Evolutionary conservation across 1,284 basidiomycete species (phyloP), one percentile per base, ranked within the genome.

Genomic region (Ganoderma boninense): DNA sequence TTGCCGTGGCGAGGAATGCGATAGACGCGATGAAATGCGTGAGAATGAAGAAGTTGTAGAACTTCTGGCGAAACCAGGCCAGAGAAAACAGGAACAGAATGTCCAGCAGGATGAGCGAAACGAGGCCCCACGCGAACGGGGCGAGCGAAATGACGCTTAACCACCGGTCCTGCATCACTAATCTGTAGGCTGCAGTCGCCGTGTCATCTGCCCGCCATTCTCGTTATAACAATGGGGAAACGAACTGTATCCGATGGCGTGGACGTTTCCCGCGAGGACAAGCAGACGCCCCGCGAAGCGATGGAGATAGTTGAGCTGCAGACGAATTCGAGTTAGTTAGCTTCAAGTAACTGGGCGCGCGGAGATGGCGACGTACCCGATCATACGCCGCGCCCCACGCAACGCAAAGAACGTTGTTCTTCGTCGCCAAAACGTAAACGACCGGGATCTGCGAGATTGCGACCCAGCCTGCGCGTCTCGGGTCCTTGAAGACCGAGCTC

Each of bases 221-320:
- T 46, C 32, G 16, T 11, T 23, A 38, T 20, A 44, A 20, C 13
- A 32, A 14, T 40, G 6, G 18, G 57, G n/a, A 40, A n/a, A 85
- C 89, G 68, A 76, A 92, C 91, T 81, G 72, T 86, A 90, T 38
- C 88, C 87, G 16, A 92, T 66, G 3, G 84, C 84, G 77, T 96
- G 95, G 35, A 95, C 79, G 67, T 94, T 91, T 2, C 86, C 86
- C 11, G 86, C 85, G 20, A 94, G 73, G 60, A 95, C 86, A 18
- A 91, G 80, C 59, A 92, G 74, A 43, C 88, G 83, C 7, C 93
- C 95, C 5, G 88, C 82, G 73, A 91, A 90, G 62, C 94, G 91
- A 80, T 96, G 95, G 29, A 95, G 78, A 77, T 89, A 92, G 80
- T 95, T 95, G 44, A 96, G 83, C 89, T 93, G 69, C 23, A 95